phyloP scores from a whole-genome alignment of 495 filamentous ascomycete species.

The Filosporella fistucella region DNA sequence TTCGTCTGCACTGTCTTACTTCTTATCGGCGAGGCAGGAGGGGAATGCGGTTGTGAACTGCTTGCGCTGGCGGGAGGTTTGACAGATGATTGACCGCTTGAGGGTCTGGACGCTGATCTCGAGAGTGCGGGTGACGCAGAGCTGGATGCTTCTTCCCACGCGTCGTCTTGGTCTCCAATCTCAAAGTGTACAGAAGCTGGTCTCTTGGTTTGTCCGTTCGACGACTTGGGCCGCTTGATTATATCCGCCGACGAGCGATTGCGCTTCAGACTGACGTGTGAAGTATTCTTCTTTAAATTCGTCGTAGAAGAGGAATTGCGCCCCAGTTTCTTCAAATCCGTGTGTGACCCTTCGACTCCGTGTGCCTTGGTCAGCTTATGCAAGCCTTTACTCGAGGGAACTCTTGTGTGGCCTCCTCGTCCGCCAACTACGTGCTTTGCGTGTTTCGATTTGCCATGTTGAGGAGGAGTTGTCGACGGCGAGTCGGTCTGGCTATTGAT shows the following conservation, averaged over 20 bases:
- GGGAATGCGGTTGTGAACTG: slow-evolving; percentile 26
- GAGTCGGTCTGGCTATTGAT: slow-evolving; percentile 18
- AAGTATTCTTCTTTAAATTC: slow-evolving; percentile 41
- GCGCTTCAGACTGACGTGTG: slow-evolving; percentile 38
- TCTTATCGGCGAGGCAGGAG: slow-evolving; percentile 14
- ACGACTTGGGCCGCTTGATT: slow-evolving; percentile 40
- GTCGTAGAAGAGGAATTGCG: slow-evolving; percentile 30
- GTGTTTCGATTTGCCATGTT: slow-evolving; percentile 11
- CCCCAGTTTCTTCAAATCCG: slow-evolving; percentile 27
- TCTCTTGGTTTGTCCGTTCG: slow-evolving; percentile 37
- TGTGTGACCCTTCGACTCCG: slow-evolving; percentile 16
- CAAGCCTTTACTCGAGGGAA: slow-evolving; percentile 20
- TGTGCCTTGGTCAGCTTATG: slow-evolving; percentile 22
- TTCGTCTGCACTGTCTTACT: not conserved
- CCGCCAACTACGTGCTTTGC: slow-evolving; percentile 23
- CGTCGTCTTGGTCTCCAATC: slow-evolving; percentile 31
- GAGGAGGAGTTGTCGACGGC: slow-evolving; percentile 18
- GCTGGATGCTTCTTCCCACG: slow-evolving; percentile 49
- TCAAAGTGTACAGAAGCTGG: slow-evolving; percentile 31
- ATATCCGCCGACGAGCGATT: slow-evolving; percentile 24
- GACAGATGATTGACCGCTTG: slow-evolving; percentile 18
- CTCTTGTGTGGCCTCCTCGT: slow-evolving; percentile 16
- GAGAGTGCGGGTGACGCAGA: slow-evolving; percentile 51
- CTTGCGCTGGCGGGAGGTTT: slow-evolving; percentile 24
- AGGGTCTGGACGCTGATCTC: slow-evolving; percentile 39